Percentiles rank a stretch among this genome's conserved stretches.
phyloP scores from a whole-genome alignment of 257 asterid species.

The Fraxinus pennsylvanica region DNA sequence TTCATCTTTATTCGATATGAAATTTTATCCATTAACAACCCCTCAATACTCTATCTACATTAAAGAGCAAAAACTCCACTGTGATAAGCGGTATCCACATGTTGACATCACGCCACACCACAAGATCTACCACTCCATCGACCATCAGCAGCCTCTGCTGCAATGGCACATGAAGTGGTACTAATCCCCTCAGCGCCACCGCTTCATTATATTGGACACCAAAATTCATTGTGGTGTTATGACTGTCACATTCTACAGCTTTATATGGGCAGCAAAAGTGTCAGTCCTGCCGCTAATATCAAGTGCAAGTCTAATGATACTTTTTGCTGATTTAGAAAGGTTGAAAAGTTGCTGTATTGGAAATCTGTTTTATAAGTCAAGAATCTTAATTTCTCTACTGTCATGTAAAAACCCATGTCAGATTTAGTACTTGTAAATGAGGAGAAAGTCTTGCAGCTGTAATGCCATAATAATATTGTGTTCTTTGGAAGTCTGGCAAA shows the following conservation, averaged over 20 bases:
- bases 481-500: slow-evolving; percentile 63
- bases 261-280: slow-evolving; percentile 95
- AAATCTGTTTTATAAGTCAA: slow-evolving; percentile 66
- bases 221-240: slow-evolving; percentile 87
- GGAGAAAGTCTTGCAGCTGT: slow-evolving; percentile 69
- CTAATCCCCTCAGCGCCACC: slow-evolving; percentile 74
- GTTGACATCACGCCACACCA: slow-evolving; percentile 83
- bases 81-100: slow-evolving; percentile 77
- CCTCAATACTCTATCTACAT: slow-evolving; percentile 86
- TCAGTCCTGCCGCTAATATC: slow-evolving; percentile 92
- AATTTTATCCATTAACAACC: slow-evolving; percentile 11
- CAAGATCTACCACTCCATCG: slow-evolving; percentile 86
- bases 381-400: slow-evolving; percentile 57
- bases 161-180: slow-evolving; percentile 80
- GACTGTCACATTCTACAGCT: slow-evolving; percentile 73
- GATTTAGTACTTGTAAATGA: slow-evolving; percentile 61
- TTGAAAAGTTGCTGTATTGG: slow-evolving; percentile 72
- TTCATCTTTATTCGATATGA: no score
- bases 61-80: slow-evolving; percentile 83
- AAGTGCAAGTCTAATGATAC: slow-evolving; percentile 59
- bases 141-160: slow-evolving; percentile 93
- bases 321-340: slow-evolving; percentile 46
- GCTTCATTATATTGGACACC: slow-evolving; percentile 86
- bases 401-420: slow-evolving; percentile 77
- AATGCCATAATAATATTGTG: slow-evolving; percentile 50